These are phyloP conservation scores for Naganishia friedmannii DNA, from an alignment of 768 basidiomycete genomes.

Conservation along the genomic window DNA sequence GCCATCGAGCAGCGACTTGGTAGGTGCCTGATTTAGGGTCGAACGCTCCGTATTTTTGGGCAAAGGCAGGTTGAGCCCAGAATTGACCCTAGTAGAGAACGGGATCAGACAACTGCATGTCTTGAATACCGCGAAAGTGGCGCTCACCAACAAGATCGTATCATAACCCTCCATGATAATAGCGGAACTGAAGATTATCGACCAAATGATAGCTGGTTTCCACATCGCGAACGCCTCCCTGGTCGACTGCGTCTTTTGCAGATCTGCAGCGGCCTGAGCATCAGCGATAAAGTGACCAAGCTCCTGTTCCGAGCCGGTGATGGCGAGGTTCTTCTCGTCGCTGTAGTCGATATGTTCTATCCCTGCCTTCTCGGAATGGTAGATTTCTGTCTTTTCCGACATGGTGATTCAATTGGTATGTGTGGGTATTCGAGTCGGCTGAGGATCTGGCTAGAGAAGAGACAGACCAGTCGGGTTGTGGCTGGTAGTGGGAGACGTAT, in stretches of 20 bases:
- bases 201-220: constrained; percentile 44
- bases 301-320: constrained; percentile 26
- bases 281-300: constrained; percentile 31
- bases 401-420: not conserved
- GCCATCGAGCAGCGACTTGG: constrained; percentile 42
- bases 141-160: constrained; percentile 30
- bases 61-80: constrained; percentile 39
- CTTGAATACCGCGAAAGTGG: not conserved
- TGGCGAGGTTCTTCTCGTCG: constrained; percentile 17
- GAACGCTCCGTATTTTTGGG: constrained; percentile 33
- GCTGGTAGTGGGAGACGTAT: not conserved
- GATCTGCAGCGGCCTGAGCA: constrained; percentile 30
- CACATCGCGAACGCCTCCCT: constrained; percentile 40
- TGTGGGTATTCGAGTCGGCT: not conserved
- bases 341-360: constrained; percentile 5
- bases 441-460: not conserved
- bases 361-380: constrained; percentile 11
- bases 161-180: constrained; percentile 48
- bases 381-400: constrained; percentile 5
- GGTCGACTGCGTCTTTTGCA: constrained; percentile 37
- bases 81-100: constrained; percentile 24
- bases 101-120: not conserved
- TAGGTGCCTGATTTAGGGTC: constrained; percentile 24
- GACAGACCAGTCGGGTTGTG: not conserved
- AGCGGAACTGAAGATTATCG: constrained; percentile 39